These are phyloP conservation scores for Chaetomium fimeti DNA, from an alignment of 495 filamentous ascomycete genomes.

Conservation along the genomic window DNA sequence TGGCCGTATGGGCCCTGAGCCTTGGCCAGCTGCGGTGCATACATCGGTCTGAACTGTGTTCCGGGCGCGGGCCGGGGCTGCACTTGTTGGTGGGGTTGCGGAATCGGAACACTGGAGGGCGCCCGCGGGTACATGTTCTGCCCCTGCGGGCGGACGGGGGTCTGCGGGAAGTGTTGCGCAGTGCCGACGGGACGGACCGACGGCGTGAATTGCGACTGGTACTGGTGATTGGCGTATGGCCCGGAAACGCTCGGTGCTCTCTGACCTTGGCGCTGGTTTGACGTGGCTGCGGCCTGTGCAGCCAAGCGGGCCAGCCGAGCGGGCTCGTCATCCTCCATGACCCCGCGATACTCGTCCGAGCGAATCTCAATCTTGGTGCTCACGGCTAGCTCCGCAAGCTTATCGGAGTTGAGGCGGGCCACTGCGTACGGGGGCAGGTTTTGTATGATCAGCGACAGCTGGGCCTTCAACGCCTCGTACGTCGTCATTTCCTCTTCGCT, in stretches of 20 bases:
- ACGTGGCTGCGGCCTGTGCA: slow-evolving; percentile 36
- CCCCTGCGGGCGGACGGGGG: slow-evolving; percentile 41
- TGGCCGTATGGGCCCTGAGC: slow-evolving; percentile 42
- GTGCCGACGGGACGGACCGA: slow-evolving; percentile 42
- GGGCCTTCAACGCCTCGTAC: slow-evolving; percentile 72
- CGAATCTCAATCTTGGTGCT: slow-evolving; percentile 77
- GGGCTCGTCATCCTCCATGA: slow-evolving; percentile 82
- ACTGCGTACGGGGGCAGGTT: slow-evolving; percentile 82
- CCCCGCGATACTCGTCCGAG: slow-evolving; percentile 68
- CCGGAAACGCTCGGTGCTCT: slow-evolving; percentile 41
- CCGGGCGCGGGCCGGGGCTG: slow-evolving; percentile 33
- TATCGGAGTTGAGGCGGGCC: slow-evolving; percentile 80
- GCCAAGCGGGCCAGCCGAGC: slow-evolving; percentile 39
- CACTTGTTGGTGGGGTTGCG: slow-evolving; percentile 34
- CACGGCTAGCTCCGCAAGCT: slow-evolving; percentile 75
- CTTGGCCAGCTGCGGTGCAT: slow-evolving; percentile 40
- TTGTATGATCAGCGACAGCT: slow-evolving; percentile 68
- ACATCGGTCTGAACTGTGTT: slow-evolving; percentile 41
- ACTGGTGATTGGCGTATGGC: slow-evolving; percentile 42
- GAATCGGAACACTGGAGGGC: slow-evolving; percentile 36
- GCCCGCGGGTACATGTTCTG: slow-evolving; percentile 36
- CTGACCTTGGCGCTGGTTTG: slow-evolving; percentile 41
- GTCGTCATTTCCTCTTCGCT: slow-evolving; percentile 65
- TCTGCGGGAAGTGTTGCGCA: slow-evolving; percentile 45
- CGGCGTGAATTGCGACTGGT: slow-evolving; percentile 36